Conservation (phyloP, 1,139 yeast species). For the Lodderomyces jiufengensis region DNA sequence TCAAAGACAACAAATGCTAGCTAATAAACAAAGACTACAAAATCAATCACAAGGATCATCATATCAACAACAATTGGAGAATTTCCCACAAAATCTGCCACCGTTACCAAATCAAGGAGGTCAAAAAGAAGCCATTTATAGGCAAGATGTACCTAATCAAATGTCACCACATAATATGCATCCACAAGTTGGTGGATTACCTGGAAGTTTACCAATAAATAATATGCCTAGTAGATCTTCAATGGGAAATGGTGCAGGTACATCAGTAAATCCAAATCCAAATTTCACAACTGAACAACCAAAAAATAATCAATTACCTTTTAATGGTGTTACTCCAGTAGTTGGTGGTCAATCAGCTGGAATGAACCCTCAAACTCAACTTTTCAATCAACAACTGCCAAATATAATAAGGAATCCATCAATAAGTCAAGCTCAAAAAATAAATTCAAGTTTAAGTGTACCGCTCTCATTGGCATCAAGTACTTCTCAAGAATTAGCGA, state of each 20-base stretch:
- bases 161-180: slow-evolving; percentile 7
- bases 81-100: slow-evolving; percentile 2
- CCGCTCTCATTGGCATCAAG: neutral
- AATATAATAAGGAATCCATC: neutral
- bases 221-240: slow-evolving; percentile 8
- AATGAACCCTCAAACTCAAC: slow-evolving; percentile 1
- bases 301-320: too few species aligned
- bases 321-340: slow-evolving; percentile 2
- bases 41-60: too few species aligned
- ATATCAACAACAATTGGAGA: too few species aligned
- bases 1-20: slow-evolving; percentile 6
- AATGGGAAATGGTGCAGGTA: slow-evolving; percentile 2
- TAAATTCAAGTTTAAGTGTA: neutral
- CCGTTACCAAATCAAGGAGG: slow-evolving; percentile 3
- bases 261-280: neutral
- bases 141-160: slow-evolving; percentile 4
- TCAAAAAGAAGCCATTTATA: slow-evolving; percentile 12
- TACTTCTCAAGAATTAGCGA: slow-evolving; percentile 19
- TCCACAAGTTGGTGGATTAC: slow-evolving; percentile 4
- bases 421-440: neutral
- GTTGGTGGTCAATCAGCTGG: slow-evolving; percentile 3
- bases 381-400: neutral
- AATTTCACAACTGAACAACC: too few species aligned
- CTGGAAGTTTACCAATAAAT: slow-evolving; percentile 7
- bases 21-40: neutral